Conservation (phyloP, 805 yeast genomes). For the Nakazawaea ambrosiae region DNA sequence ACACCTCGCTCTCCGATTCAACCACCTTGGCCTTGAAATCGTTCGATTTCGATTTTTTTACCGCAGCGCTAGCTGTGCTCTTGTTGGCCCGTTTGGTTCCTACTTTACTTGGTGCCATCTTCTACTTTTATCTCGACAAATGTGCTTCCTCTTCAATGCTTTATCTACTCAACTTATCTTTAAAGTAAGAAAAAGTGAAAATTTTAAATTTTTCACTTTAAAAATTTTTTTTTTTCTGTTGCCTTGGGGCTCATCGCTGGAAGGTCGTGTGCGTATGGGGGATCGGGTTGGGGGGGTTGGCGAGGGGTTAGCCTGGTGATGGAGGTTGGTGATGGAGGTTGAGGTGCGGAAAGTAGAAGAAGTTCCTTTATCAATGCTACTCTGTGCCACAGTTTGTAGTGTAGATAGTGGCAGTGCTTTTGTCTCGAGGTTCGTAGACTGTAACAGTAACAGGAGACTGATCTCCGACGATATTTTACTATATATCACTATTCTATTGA, state of each 20-base stretch:
- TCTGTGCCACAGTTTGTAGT: too few species aligned
- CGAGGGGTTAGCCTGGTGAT: neutral
- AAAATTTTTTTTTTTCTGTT: slow-evolving; percentile 1
- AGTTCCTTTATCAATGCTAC: too few species aligned
- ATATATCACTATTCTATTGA: too few species aligned
- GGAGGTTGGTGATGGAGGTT: too few species aligned
- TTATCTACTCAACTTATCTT: too few species aligned
- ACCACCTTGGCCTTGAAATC: slow-evolving; percentile 1
- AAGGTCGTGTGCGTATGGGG: neutral
- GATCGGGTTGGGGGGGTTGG: neutral
- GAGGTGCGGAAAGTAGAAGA: too few species aligned
- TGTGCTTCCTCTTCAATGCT: neutral
- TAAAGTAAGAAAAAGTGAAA: neutral
- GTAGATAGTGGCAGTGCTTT: too few species aligned
- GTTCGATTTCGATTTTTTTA: slow-evolving; percentile 8
- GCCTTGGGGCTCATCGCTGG: neutral
- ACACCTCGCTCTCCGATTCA: slow-evolving; percentile 4
- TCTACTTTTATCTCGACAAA: neutral
- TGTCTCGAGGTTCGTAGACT: too few species aligned
- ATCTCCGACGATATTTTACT: too few species aligned
- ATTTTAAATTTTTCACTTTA: slow-evolving; percentile 2
- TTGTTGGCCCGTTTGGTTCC: slow-evolving; percentile 4
- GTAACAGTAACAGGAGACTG: too few species aligned
- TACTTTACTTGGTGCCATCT: slow-evolving; percentile 7
- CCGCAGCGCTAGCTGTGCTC: neutral